phyloP scores from a whole-genome alignment of 2,329 filamentous ascomycete species.

The Scedosporium dehoogii region DNA sequence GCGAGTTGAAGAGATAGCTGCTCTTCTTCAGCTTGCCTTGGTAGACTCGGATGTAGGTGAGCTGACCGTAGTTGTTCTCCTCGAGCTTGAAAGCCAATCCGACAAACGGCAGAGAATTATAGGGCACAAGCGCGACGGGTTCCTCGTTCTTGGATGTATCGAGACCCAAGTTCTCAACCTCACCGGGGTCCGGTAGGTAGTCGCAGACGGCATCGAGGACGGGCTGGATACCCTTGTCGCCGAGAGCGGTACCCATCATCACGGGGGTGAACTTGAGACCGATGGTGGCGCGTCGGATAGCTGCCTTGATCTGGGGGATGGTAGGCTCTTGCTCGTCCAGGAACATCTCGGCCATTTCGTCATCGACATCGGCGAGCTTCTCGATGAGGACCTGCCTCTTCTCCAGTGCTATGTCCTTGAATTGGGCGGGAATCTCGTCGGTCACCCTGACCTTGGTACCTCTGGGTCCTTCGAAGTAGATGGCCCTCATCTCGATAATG shows the following conservation, averaged over 20 bases:
- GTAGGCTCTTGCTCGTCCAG: constrained; percentile 78
- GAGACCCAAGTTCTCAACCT: constrained; percentile 82
- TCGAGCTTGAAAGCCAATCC: constrained; percentile 97
- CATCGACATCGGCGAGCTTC: constrained; percentile 92
- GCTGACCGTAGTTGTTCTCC: constrained; percentile 95
- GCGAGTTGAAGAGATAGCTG: constrained; percentile 83
- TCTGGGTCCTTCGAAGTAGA: constrained; percentile 80
- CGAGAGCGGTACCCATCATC: constrained; percentile 90
- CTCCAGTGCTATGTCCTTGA: constrained; percentile 67
- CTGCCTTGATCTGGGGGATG: constrained; percentile 75
- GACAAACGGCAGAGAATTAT: constrained; percentile 88
- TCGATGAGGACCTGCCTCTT: constrained; percentile 82
- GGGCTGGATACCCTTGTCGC: constrained; percentile 89
- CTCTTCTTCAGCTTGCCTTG: constrained; percentile 87
- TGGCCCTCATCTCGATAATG: constrained; percentile 80
- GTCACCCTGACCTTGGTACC: constrained; percentile 68
- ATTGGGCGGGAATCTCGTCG: constrained; percentile 73
- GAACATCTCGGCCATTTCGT: constrained; percentile 93
- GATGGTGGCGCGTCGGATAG: constrained; percentile 87
- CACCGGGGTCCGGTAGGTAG: constrained; percentile 83
- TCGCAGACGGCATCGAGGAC: constrained; percentile 96
- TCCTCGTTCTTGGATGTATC: constrained; percentile 72
- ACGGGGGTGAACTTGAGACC: constrained; percentile 84
- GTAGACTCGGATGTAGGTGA: constrained; percentile 98
- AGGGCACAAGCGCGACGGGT: constrained; percentile 78